These are phyloP conservation scores for Adansonia madagascariensis DNA, from an alignment of 441 rosid genomes.

Conservation along the genomic window DNA sequence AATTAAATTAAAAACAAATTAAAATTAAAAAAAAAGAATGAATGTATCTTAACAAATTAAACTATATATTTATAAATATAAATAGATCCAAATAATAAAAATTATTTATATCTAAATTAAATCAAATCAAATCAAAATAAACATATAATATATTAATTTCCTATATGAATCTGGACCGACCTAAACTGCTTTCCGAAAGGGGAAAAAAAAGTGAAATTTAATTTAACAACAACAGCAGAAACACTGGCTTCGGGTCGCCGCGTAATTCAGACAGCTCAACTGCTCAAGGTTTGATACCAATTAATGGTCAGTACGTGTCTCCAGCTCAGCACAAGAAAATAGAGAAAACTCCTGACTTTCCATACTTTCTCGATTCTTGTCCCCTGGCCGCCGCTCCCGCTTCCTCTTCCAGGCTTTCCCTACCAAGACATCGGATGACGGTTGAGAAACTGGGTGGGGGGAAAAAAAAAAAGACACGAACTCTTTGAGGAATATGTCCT, in stretches of 20 bases:
- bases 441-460: too few relatives aligned
- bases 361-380: constrained; percentile 6
- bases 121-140: too few relatives aligned
- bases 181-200: too few relatives aligned
- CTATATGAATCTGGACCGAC: too few relatives aligned
- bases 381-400: not conserved
- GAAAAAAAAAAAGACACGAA: too few relatives aligned
- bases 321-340: not conserved
- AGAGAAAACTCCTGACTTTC: not conserved
- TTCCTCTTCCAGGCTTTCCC: not conserved
- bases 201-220: not conserved
- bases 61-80: too few relatives aligned
- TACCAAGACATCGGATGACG: not conserved
- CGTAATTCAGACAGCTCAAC: constrained; percentile 13
- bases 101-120: too few relatives aligned
- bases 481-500: constrained; percentile 21
- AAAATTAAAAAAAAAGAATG: too few relatives aligned
- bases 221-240: not conserved
- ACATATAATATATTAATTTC: too few relatives aligned
- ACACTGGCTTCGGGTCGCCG: constrained; percentile 39
- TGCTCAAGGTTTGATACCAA: not conserved
- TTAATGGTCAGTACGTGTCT: not conserved
- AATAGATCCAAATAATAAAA: too few relatives aligned
- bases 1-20: too few relatives aligned
- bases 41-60: too few relatives aligned